Evolutionary conservation across 352 stramenopile genomes (phyloP).

Genomic region (Globisporangium parvum): DNA sequence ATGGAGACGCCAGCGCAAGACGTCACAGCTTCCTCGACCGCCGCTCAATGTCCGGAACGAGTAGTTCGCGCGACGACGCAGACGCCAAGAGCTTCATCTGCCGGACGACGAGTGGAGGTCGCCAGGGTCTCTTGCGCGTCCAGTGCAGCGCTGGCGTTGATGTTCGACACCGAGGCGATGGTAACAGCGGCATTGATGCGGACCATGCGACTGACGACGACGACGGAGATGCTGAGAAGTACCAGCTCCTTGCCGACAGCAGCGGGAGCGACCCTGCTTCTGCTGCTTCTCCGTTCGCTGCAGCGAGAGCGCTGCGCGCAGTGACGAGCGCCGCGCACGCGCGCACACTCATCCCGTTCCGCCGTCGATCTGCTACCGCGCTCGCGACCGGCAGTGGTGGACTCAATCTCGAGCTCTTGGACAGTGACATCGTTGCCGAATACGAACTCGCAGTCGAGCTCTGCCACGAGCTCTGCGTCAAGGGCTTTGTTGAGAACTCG

Average conservation of each 20-base stretch:
- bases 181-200: not conserved
- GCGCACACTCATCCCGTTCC: slow-evolving; percentile 8
- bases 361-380: slow-evolving; percentile 3
- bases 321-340: not conserved
- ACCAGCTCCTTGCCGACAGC: slow-evolving; percentile 6
- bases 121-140: slow-evolving; percentile 22
- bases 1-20: slow-evolving; percentile 9
- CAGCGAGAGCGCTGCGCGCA: not conserved
- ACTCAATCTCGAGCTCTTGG: slow-evolving; percentile 15
- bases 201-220: not conserved
- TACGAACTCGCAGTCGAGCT: slow-evolving; percentile 56
- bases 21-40: slow-evolving; percentile 10
- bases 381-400: not conserved
- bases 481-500: slow-evolving; percentile 61
- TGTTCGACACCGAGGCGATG: not conserved
- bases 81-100: slow-evolving; percentile 27
- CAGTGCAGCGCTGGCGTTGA: slow-evolving; percentile 13
- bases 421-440: slow-evolving; percentile 29
- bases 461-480: slow-evolving; percentile 76
- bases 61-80: not conserved
- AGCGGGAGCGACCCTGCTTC: not conserved
- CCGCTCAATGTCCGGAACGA: not conserved
- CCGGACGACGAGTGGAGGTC: slow-evolving; percentile 14
- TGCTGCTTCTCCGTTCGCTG: too few species aligned
- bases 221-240: slow-evolving; percentile 3